Conservation (phyloP, 306 rosid genomes). For the Citrullus mucosospermus region DNA sequence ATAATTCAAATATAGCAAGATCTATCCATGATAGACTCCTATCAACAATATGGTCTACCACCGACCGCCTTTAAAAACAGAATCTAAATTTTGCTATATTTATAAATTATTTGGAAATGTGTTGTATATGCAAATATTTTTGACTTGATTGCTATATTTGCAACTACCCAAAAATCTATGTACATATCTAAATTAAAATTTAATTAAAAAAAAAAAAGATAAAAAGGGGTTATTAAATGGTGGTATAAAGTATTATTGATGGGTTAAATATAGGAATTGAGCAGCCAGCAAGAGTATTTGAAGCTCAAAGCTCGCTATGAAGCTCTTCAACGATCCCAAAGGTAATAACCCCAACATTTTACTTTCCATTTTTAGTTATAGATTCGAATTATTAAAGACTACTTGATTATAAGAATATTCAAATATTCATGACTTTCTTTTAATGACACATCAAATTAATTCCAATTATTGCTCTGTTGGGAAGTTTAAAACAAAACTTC, state of each 20-base stretch:
- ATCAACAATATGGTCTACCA: too few species aligned
- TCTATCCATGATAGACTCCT: too few species aligned
- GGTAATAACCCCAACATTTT: conserved; percentile 29
- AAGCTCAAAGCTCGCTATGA: conserved; percentile 95
- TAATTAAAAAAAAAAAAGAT: too few species aligned
- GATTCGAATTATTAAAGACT: background rate
- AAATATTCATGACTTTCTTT: background rate
- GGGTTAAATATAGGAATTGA: conserved; percentile 48
- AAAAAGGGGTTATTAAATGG: background rate
- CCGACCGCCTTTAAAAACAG: too few species aligned
- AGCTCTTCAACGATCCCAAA: conserved; percentile 68
- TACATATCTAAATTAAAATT: background rate
- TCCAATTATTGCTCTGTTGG: background rate
- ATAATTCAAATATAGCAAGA: too few species aligned
- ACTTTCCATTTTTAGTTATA: background rate
- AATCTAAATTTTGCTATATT: too few species aligned
- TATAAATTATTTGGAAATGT: too few species aligned
- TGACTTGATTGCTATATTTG: too few species aligned
- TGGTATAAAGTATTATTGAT: background rate
- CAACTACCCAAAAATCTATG: too few species aligned
- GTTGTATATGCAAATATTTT: too few species aligned
- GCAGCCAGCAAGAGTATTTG: conserved; percentile 96
- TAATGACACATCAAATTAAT: background rate
- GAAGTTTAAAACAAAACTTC: too few species aligned
- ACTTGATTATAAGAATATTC: background rate